phyloP scores from a whole-genome alignment of 2,329 filamentous ascomycete genomes.

The Aspergillus viridinutans region DNA sequence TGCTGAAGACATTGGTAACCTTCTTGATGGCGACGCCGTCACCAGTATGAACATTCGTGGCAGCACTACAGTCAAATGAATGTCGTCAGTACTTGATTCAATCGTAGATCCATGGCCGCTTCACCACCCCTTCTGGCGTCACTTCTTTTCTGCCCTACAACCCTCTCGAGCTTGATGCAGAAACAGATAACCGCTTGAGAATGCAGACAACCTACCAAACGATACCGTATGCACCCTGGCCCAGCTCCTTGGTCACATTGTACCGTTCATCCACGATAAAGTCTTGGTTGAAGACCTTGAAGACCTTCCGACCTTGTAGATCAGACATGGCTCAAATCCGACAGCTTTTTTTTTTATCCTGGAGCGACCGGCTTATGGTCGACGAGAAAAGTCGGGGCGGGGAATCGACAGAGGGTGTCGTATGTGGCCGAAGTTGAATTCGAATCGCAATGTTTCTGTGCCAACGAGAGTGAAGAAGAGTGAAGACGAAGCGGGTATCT shows the following conservation, averaged over 20 bases:
- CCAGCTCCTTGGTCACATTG: slow-evolving; percentile 96
- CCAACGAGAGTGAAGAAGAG: not conserved
- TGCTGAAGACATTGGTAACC: slow-evolving; percentile 99
- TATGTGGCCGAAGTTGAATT: not conserved
- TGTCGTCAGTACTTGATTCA: slow-evolving; percentile 12
- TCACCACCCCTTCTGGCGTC: not conserved
- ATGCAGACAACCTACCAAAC: slow-evolving; percentile 68
- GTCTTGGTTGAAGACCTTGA: slow-evolving; percentile 99
- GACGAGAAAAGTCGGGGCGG: slow-evolving; percentile 3
- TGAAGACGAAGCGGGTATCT: not conserved
- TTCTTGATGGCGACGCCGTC: slow-evolving; percentile 99
- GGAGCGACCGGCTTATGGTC: slow-evolving; percentile 3
- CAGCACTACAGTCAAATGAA: slow-evolving; percentile 59
- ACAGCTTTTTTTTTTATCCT: not conserved
- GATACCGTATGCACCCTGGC: slow-evolving; percentile 96
- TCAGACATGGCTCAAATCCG: slow-evolving; percentile 49
- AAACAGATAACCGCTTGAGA: not conserved
- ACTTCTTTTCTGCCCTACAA: not conserved
- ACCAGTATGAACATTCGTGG: slow-evolving; percentile 81
- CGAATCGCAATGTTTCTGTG: not conserved
- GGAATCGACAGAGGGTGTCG: not conserved
- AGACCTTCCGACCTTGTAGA: slow-evolving; percentile 75
- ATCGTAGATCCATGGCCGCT: not conserved
- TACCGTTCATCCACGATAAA: slow-evolving; percentile 98
- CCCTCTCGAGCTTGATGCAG: not conserved